phyloP scores from a whole-genome alignment of 192 early-diverging fungal genomes.

The Backusella liffmaniae region DNA sequence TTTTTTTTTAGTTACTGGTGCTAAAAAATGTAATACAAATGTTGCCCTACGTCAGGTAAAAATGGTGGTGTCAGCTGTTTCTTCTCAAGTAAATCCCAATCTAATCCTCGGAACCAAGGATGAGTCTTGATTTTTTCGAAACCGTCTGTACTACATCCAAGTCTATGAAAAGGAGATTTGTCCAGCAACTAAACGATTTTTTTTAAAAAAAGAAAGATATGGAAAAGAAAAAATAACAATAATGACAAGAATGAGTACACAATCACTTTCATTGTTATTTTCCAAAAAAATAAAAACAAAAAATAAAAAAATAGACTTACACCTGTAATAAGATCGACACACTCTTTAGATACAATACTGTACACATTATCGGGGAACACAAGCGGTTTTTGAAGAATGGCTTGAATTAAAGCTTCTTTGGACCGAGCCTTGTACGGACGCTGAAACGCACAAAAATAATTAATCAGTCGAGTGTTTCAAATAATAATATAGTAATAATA shows the following conservation, averaged over 20 bases:
- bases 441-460: conserved; percentile 36
- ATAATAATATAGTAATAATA: conserved; percentile 2
- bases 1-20: not conserved
- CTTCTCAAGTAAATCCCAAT: conserved; percentile 24
- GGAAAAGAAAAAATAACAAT: not conserved
- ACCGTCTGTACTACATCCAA: conserved; percentile 20
- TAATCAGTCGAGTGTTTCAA: conserved; percentile 12
- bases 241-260: not conserved
- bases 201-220: not conserved
- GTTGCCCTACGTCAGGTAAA: conserved; percentile 13
- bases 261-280: not conserved
- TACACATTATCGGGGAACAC: conserved; percentile 60
- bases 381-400: conserved; percentile 69
- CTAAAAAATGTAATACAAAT: not conserved
- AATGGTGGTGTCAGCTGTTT: conserved; percentile 21
- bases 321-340: conserved; percentile 50
- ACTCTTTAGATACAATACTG: conserved; percentile 44
- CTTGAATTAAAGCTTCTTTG: conserved; percentile 66
- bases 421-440: conserved; percentile 80
- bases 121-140: conserved; percentile 21
- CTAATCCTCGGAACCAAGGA: conserved; percentile 26
- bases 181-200: conserved; percentile 10
- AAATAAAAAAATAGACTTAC: conserved; percentile 30
- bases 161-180: conserved; percentile 19
- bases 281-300: not conserved